Evolutionary conservation across 1,139 yeast species (phyloP), one percentile per base, ranked within the genome.

Genomic region (Saccharomyces hybrid): DNA sequence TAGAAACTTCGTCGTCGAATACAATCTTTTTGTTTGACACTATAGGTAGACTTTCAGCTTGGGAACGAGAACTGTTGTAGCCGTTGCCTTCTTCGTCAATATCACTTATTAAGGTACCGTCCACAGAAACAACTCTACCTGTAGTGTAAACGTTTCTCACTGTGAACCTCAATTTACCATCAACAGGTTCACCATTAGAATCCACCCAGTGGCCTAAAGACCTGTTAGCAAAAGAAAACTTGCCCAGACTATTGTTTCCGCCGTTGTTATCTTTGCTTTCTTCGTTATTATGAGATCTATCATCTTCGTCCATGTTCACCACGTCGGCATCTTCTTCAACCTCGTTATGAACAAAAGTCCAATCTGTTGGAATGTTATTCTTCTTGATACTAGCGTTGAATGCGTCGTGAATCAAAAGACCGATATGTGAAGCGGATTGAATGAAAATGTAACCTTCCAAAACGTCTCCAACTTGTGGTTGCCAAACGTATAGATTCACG

Each of bases 361-460:
- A 93, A 53, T 77, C 80, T 47, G 75, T 73, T 16, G 99, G 99
- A 59, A 93, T 89, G 63, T 82, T 83, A 68, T 80, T 85, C 70
- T 88, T 84, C 71, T 88, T 88, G 61, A 93, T 89, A 53, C 95
- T 84, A 34, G 97, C 98, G 73, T 93, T 95, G 75, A 93, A 93
- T 0, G 96, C 88, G 71, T 93, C 98, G 69, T 88, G 93, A 53
- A 93, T 78, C 62, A 93, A 78, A 60, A 93, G 76, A 58, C 98
- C 98, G 65, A 95, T 85, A 68, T 93, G 99, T 7, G 96, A 86
- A 14, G 96, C 97, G 1, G 97, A 86, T 74, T 91, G 97, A 80
- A 93, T 83, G 73, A 89, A 89, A 56, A 88, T 80, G 74, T 83
- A 80, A 5, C 99, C 99, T 68, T 91, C 96, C 32, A 91, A 72